phyloP scores from a whole-genome alignment of 768 basidiomycete species.

The Suillus cothurnatus region DNA sequence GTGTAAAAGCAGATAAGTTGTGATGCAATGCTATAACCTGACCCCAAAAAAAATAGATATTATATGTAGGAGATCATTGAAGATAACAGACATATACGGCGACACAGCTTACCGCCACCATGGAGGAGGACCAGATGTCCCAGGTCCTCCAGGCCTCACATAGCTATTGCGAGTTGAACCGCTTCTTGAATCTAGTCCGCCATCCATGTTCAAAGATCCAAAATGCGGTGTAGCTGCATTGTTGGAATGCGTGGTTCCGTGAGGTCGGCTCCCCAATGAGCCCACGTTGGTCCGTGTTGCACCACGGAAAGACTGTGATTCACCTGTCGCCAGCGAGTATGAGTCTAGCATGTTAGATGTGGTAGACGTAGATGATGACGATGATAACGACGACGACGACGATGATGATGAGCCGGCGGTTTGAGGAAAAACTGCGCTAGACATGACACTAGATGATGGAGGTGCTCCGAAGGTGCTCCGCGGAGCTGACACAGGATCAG shows the following conservation, averaged over 20 bases:
- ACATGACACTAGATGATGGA: not conserved
- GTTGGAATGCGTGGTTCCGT: not conserved
- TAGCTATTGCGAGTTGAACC: not conserved
- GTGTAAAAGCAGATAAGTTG: not conserved
- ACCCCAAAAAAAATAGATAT: not conserved
- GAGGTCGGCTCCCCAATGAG: not conserved
- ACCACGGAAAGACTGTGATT: not conserved
- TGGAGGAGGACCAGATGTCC: not conserved
- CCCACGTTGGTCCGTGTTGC: not conserved
- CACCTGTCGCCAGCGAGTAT: not conserved
- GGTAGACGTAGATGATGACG: slow-evolving; percentile 1
- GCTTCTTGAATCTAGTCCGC: not conserved
- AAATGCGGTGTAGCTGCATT: not conserved
- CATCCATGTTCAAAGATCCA: not conserved
- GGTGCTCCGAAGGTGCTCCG: not conserved
- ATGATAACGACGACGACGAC: not conserved
- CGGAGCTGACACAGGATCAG: not conserved
- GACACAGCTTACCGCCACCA: slow-evolving; percentile 2
- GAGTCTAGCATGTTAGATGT: not conserved
- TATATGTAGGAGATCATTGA: not conserved
- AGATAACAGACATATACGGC: not conserved
- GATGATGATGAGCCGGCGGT: not conserved
- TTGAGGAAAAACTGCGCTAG: slow-evolving; percentile 1
- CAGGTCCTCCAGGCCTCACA: not conserved
- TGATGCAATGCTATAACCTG: slow-evolving; percentile 2